Evolutionary conservation across 805 yeast genomes (phyloP), one percentile per base, ranked within the genome.

Genomic region (Grigorovia yakushimaensis): DNA sequence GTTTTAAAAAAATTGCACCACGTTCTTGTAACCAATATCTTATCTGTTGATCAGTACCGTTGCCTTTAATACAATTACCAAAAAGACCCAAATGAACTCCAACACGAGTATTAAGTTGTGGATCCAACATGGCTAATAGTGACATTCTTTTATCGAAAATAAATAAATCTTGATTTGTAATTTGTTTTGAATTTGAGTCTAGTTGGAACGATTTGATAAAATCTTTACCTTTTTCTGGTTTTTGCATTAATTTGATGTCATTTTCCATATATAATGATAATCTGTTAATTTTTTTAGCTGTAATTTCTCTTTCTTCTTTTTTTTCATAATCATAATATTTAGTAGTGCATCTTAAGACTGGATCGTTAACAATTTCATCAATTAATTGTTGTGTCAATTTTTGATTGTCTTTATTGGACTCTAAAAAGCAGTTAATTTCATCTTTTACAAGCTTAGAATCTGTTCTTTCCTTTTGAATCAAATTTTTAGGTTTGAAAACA

Each of bases 11-110:
- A 1, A 72, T 62, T 10, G 88, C 79, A 54, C 85, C 88, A 58
- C 84, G 74, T 55, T 76, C 79, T 49, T 72, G 68, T 46, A 88
- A 75, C 97, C 97, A 89, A 68, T 82, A 91, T 40, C 79, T 71
- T 57, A 82, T 76, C 71, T 89, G 98, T 48, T 79, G 86, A 33
- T 78, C 74, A 8, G 97, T 83, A 54, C 96, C 98, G 57, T 85
- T 84, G 51, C 96, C 96, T 55, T 82, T 78, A 48, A 89, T 69
- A 48, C 95, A 86, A 49, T 79, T 77, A 46, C 87, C 73, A 62
- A 91, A 91, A 49, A 89, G 73, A 4, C 96, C 96, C 54, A 83
- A 72, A 70, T 89, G 95, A 47, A 89, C 88, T 39, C 95, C 96
- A 44, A 86, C 66, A 57, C 98, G 77, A 30, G 96, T 88, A 45